Evolutionary conservation across 495 filamentous ascomycete species (phyloP), one percentile per base, ranked within the genome.

Genomic region (Astrocystis sublimbata): DNA sequence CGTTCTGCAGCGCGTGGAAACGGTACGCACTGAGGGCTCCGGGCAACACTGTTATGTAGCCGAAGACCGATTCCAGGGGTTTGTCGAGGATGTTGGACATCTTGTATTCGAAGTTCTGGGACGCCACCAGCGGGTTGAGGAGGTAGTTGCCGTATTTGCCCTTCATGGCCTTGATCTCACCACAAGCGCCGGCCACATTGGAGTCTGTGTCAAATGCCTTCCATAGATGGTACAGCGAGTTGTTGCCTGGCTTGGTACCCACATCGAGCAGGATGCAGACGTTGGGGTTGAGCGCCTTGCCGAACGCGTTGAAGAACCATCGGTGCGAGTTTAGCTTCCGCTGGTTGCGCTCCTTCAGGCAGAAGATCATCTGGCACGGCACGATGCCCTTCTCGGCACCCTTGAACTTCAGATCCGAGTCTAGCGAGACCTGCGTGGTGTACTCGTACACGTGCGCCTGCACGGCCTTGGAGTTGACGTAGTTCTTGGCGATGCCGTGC

Each of bases 31-130:
- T 92, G 47, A 99, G 81, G 4, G 96, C 96, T 68, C 96, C 96
- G 2, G 96, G 96, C 51, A 98, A 76, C 70, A 98, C 96, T 21
- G 96, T 97, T 65, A 98, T 98, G 68, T 98, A 98, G 3, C 96
- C 96, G 69, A 99, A 98, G 2, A 97, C 96, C 2, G 89, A 93
- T 75, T 99, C 96, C 23, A 99, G 79, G 4, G 96, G 96, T 75
- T 98, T 98, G 71, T 99, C 96, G 26, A 99, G 81, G 69, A 99
- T 99, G 63, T 98, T 99, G 6, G 91, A 96, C 93, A 98, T 97
- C 78, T 99, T 99, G 81, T 99, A 99, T 75, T 99, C 96, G 67
- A 98, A 99, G 69, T 99, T 98, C 73, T 99, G 96, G 46, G 90
- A 93, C 0, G 96, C 96, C 7, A 99, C 92, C 3, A 99, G 83